Percentiles rank a stretch among this genome's conserved stretches.
Conservation (phyloP, 495 filamentous ascomycete species). For the Aspergillus affinis region DNA sequence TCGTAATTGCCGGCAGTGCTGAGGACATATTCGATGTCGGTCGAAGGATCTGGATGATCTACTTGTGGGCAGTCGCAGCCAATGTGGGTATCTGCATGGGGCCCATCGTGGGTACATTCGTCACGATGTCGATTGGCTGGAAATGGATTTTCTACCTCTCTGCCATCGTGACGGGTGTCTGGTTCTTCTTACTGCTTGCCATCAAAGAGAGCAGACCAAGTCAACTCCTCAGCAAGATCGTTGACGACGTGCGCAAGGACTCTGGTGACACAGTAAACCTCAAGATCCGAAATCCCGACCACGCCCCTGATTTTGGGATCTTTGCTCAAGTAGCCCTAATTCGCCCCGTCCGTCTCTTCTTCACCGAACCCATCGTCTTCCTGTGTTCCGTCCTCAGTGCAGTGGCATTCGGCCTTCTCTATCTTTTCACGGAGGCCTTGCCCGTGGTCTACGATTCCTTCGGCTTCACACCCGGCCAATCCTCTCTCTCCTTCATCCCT, state of each 20-base stretch:
- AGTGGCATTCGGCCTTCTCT: slow-evolving; percentile 12
- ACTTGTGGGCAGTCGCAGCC: slow-evolving; percentile 37
- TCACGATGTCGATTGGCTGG: slow-evolving; percentile 32
- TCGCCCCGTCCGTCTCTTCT: slow-evolving; percentile 37
- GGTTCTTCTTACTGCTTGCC: slow-evolving; percentile 6
- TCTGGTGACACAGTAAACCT: slow-evolving; percentile 23
- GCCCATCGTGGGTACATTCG: slow-evolving; percentile 44
- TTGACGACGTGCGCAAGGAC: slow-evolving; percentile 22
- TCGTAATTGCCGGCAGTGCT: slow-evolving; percentile 46
- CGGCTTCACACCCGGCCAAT: slow-evolving; percentile 26
- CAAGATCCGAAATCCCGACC: slow-evolving; percentile 33
- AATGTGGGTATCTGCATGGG: slow-evolving; percentile 42
- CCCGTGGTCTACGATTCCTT: slow-evolving; percentile 34
- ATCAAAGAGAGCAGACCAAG: slow-evolving; percentile 36
- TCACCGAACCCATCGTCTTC: slow-evolving; percentile 46
- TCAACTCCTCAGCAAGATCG: slow-evolving; percentile 28
- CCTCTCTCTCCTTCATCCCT: slow-evolving; percentile 43
- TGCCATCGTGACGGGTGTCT: slow-evolving; percentile 14
- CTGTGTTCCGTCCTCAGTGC: slow-evolving; percentile 13
- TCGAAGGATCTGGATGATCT: slow-evolving; percentile 47
- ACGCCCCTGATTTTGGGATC: slow-evolving; percentile 24
- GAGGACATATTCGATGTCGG: slow-evolving; percentile 49
- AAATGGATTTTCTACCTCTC: slow-evolving; percentile 33
- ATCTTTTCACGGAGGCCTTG: slow-evolving; percentile 41
- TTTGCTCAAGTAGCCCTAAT: slow-evolving; percentile 33